Percentiles rank a stretch among this genome's conserved stretches.
phyloP scores from a whole-genome alignment of 2,329 filamentous ascomycete species.

The Alternaria arbusti region DNA sequence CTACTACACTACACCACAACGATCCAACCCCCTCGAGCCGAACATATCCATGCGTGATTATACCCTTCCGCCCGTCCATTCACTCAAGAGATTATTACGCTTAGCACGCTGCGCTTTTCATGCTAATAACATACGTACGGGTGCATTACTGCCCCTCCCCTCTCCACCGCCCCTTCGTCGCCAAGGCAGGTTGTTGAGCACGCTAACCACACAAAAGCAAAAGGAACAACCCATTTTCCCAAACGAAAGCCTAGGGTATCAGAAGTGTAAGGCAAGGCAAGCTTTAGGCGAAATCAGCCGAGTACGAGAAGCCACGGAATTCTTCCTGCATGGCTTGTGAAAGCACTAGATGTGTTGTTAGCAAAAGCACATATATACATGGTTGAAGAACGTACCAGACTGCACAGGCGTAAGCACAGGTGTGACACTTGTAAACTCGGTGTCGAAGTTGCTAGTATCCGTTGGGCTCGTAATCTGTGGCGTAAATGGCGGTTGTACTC shows the following conservation, averaged over 20 bases:
- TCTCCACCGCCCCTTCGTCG: neutral
- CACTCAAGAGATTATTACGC: slow-evolving; percentile 1
- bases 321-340: slow-evolving; percentile 99
- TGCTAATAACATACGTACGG: slow-evolving; percentile 1
- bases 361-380: neutral
- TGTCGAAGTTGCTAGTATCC: slow-evolving; percentile 99
- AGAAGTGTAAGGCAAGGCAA: slow-evolving; percentile 9
- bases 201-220: slow-evolving; percentile 10
- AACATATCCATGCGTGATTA: slow-evolving; percentile 1
- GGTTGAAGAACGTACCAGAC: slow-evolving; percentile 72
- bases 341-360: slow-evolving; percentile 67
- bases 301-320: slow-evolving; percentile 98
- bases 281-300: slow-evolving; percentile 76
- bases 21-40: neutral
- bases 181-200: slow-evolving; percentile 1
- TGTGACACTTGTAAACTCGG: slow-evolving; percentile 97
- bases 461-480: slow-evolving; percentile 89
- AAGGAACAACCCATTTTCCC: slow-evolving; percentile 8
- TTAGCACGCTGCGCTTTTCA: slow-evolving; percentile 5
- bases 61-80: neutral
- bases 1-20: neutral
- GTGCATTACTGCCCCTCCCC: neutral
- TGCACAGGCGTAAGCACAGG: slow-evolving; percentile 96
- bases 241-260: slow-evolving; percentile 19
- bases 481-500: slow-evolving; percentile 85